A percentile compares a stretch with the other conserved stretches of the same genome.
Evolutionary conservation across 148 eudicot genomes (phyloP).

Genomic region (Amaranthus palmeri): DNA sequence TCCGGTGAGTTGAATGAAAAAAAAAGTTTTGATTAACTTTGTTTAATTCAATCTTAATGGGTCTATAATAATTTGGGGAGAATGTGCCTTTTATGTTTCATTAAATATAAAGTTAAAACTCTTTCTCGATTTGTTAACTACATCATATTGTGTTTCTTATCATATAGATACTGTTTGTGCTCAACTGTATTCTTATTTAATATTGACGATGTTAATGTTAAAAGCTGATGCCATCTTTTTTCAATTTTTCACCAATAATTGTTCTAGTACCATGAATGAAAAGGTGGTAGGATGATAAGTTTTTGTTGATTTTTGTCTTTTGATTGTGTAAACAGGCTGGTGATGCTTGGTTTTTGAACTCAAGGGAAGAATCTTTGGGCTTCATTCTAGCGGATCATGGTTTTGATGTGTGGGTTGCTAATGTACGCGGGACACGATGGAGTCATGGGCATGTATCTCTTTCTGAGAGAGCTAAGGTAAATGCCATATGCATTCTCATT

Average conservation of each 20-base stretch:
- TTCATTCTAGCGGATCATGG: slow-evolving; percentile 80
- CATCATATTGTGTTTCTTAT: no score
- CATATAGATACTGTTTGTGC: no score
- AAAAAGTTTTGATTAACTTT: no score
- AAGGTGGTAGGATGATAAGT: neutral
- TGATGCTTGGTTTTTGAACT: slow-evolving; percentile 85
- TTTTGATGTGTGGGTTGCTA: slow-evolving; percentile 93
- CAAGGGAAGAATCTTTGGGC: slow-evolving; percentile 70
- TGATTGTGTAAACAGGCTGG: slow-evolving; percentile 48
- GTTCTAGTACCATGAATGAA: neutral
- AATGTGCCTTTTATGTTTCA: no score
- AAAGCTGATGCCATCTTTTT: neutral
- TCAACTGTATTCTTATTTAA: no score
- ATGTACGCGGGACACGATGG: slow-evolving; percentile 90
- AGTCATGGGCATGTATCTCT: slow-evolving; percentile 80
- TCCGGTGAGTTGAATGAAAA: no score
- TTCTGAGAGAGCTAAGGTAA: slow-evolving; percentile 66
- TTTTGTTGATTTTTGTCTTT: neutral
- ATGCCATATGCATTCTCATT: neutral
- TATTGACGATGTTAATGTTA: no score
- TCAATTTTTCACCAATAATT: neutral
- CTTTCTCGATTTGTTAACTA: no score
- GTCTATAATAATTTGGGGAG: no score
- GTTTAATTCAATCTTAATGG: no score
- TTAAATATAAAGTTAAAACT: no score